These are phyloP conservation scores for Neltuma alba DNA, from an alignment of 306 rosid genomes.

Conservation along the genomic window DNA sequence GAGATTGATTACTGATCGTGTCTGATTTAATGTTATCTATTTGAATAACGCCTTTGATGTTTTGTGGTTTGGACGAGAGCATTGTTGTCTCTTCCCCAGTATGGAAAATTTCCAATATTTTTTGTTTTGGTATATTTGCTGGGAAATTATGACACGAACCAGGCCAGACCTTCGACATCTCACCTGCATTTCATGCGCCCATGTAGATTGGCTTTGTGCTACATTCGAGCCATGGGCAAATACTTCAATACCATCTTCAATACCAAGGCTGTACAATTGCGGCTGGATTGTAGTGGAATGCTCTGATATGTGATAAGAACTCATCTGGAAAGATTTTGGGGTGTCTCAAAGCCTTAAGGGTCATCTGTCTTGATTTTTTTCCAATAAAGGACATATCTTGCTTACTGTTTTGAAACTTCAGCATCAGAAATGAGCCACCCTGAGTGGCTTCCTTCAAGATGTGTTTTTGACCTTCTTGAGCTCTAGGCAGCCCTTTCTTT, in stretches of 20 bases:
- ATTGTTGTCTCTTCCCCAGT: neutral
- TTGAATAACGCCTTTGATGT: neutral
- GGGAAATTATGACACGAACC: neutral
- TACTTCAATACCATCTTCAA: neutral
- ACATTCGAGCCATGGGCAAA: neutral
- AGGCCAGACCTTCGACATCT: neutral
- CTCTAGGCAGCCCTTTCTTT: neutral
- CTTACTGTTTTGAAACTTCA: neutral
- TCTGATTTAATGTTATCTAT: neutral
- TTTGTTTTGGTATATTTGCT: neutral
- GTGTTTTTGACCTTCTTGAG: neutral
- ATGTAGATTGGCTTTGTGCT: neutral
- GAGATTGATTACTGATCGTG: neutral
- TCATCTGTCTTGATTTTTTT: neutral
- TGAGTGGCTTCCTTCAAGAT: neutral
- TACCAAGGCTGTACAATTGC: neutral
- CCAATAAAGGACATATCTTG: neutral
- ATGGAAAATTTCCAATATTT: neutral
- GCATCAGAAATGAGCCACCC: neutral
- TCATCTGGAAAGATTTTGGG: neutral
- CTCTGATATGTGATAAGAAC: neutral
- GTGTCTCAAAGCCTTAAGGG: neutral
- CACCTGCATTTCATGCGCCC: neutral
- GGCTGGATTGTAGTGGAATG: neutral
- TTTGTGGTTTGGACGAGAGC: constrained; percentile 1